Percentiles rank a stretch among this genome's conserved stretches.
Evolutionary conservation across 2,329 filamentous ascomycete species (phyloP).

Genomic region (Venturia oleaginea): DNA sequence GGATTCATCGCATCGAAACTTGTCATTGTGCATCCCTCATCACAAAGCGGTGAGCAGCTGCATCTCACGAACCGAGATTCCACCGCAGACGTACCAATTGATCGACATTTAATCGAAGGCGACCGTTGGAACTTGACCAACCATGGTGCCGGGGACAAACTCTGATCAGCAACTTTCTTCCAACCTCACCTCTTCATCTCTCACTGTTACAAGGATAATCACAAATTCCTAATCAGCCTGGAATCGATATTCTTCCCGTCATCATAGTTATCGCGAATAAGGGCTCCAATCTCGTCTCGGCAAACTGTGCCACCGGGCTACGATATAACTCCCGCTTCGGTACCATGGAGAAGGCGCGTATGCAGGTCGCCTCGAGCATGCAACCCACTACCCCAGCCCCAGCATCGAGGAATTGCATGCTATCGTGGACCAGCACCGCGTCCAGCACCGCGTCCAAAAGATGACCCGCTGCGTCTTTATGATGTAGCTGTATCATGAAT

Average conservation of each 20-base stretch:
- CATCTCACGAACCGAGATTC: neutral
- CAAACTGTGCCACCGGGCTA: neutral
- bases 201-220: too few species aligned
- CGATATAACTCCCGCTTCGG: neutral
- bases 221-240: neutral
- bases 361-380: neutral
- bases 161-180: slow-evolving; percentile 3
- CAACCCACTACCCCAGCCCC: neutral
- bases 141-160: too few species aligned
- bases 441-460: neutral
- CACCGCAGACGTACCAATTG: neutral
- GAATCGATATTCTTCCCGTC: too few species aligned
- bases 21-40: neutral
- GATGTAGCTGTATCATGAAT: neutral
- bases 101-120: neutral
- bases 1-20: neutral
- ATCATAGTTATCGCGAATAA: neutral
- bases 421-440: too few species aligned
- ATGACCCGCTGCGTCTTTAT: neutral
- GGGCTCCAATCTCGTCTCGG: neutral
- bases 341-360: neutral
- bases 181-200: neutral
- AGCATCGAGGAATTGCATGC: slow-evolving; percentile 3
- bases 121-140: too few species aligned
- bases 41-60: neutral